Conservation (phyloP, 1,139 yeast species). For the Scheffersomyces quercinus region DNA sequence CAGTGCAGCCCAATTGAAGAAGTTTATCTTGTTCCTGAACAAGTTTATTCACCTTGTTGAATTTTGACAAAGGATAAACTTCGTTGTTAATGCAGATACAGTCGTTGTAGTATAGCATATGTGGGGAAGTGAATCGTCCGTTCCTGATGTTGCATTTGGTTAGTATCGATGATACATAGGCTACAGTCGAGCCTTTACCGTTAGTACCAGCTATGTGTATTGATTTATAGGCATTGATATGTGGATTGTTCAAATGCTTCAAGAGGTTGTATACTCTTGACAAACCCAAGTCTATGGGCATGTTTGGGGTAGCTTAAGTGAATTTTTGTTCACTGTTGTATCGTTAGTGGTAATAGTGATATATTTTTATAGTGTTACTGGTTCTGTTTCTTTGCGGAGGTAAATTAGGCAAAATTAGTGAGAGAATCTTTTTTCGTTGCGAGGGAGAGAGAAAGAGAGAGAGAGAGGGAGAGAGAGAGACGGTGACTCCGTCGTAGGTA, state of each 20-base stretch:
- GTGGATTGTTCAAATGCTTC: conserved; percentile 68
- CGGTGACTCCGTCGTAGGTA: too few relatives aligned
- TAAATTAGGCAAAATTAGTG: too few relatives aligned
- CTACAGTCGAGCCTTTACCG: conserved; percentile 90
- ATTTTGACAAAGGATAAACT: conserved; percentile 51
- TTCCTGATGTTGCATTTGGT: conserved; percentile 48
- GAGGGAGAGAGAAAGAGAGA: background rate
- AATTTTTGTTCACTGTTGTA: background rate
- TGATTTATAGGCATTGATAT: conserved; percentile 51
- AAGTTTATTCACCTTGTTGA: conserved; percentile 41
- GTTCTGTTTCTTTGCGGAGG: background rate
- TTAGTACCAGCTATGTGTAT: conserved; percentile 92
- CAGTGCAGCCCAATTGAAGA: conserved; percentile 66
- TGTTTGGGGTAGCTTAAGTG: conserved; percentile 7
- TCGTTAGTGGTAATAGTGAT: background rate
- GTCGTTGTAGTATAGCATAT: conserved; percentile 70
- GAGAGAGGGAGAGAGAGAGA: background rate
- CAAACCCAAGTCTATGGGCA: conserved; percentile 63
- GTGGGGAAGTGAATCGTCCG: conserved; percentile 90
- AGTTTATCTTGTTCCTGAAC: conserved; percentile 37
- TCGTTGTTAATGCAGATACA: conserved; percentile 66
- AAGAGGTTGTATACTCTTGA: conserved; percentile 58
- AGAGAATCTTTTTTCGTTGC: too few relatives aligned
- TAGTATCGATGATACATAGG: conserved; percentile 69
- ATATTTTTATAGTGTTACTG: background rate